phyloP scores from a whole-genome alignment of 2,329 filamentous ascomycete species.

The Kalmusia sp. region DNA sequence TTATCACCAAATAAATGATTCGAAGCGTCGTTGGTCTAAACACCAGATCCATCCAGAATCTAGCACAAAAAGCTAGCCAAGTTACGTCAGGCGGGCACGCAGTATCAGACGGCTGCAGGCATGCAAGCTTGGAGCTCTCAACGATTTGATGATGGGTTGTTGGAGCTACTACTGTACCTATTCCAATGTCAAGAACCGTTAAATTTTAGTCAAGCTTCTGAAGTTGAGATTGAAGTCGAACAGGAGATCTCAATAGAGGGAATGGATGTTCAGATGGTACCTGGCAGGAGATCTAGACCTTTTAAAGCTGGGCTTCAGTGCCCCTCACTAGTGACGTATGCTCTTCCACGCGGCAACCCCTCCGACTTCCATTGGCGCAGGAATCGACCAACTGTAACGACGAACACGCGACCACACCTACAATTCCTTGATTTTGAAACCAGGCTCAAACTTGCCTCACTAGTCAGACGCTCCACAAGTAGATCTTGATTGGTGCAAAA shows the following conservation, averaged over 20 bases:
- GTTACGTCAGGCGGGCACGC: too few species aligned
- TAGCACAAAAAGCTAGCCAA: too few species aligned
- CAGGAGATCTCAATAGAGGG: not conserved
- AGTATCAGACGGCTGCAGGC: not conserved
- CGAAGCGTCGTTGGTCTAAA: too few species aligned
- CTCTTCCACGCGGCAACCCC: conserved; percentile 4
- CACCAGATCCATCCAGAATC: too few species aligned
- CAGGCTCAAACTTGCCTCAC: too few species aligned
- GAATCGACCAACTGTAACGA: not conserved
- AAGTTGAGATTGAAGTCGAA: not conserved
- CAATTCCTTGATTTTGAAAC: not conserved
- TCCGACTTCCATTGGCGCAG: conserved; percentile 3
- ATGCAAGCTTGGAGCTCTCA: not conserved
- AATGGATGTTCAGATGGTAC: not conserved
- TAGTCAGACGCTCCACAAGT: too few species aligned
- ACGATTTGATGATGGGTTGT: too few species aligned
- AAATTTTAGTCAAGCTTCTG: too few species aligned
- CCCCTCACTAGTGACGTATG: conserved; percentile 10
- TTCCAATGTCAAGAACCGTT: too few species aligned
- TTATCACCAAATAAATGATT: too few species aligned
- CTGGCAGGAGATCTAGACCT: not conserved
- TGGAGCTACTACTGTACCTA: too few species aligned
- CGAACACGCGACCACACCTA: not conserved
- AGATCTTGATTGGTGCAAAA: too few species aligned
- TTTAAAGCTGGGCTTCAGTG: not conserved